Conservation (phyloP, 352 stramenopile genomes). For the Globisporangium rhizosaccharum region DNA sequence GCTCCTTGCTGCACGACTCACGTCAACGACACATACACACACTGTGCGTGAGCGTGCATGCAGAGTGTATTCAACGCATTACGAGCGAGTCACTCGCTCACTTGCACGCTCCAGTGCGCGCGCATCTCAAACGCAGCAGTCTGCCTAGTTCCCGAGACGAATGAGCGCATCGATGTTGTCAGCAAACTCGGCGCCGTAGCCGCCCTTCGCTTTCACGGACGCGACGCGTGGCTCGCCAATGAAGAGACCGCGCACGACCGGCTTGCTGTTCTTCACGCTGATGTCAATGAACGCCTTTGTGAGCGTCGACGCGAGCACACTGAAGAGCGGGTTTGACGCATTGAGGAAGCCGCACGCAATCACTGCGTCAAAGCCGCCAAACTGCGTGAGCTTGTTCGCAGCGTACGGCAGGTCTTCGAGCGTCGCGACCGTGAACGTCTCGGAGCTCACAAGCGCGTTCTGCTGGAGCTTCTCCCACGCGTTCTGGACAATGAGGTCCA, state of each 20-base stretch:
- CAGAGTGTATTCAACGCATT: too few species aligned
- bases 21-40: too few species aligned
- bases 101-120: background rate
- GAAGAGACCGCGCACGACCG: constrained; percentile 75
- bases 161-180: constrained; percentile 53
- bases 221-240: constrained; percentile 70
- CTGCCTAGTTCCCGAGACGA: constrained; percentile 45
- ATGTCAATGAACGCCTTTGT: constrained; percentile 81
- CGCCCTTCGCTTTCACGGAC: constrained; percentile 65
- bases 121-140: background rate
- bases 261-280: constrained; percentile 74
- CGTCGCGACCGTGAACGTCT: constrained; percentile 66
- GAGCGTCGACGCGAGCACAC: constrained; percentile 43
- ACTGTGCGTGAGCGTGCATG: too few species aligned
- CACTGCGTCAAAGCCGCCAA: constrained; percentile 63
- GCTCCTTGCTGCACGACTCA: too few species aligned
- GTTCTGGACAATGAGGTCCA: constrained; percentile 68
- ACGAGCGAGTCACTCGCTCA: background rate
- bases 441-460: constrained; percentile 25
- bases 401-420: constrained; percentile 77
- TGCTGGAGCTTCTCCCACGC: constrained; percentile 41
- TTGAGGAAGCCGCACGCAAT: constrained; percentile 80
- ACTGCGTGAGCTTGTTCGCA: constrained; percentile 72
- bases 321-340: constrained; percentile 55
- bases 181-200: constrained; percentile 65